Evolutionary conservation across 352 stramenopile genomes (phyloP).

Genomic region (Globisporangium spinosum): DNA sequence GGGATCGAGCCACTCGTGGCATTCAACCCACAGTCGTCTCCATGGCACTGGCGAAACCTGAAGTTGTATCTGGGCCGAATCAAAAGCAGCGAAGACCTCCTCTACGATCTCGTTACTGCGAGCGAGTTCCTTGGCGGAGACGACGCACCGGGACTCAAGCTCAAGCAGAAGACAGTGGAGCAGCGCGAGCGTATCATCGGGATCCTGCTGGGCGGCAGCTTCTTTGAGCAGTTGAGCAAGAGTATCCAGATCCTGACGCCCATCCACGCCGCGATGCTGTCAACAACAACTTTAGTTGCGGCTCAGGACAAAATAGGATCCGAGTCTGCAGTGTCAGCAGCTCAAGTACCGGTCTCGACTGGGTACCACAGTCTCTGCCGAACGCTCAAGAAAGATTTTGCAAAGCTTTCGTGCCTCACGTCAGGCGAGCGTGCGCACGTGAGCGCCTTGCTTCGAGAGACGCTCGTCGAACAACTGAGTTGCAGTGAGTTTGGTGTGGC

Average conservation of each 20-base stretch:
- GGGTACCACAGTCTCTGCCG: slow-evolving; percentile 3
- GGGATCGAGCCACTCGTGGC: background rate
- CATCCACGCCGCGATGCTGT: slow-evolving; percentile 4
- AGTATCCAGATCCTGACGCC: slow-evolving; percentile 12
- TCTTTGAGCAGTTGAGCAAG: slow-evolving; percentile 16
- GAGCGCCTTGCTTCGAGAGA: background rate
- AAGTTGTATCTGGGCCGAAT: slow-evolving; percentile 5
- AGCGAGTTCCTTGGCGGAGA: slow-evolving; percentile 3
- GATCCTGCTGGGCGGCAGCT: background rate
- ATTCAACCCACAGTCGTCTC: background rate
- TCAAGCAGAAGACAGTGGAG: background rate
- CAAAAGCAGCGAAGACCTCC: slow-evolving; percentile 12
- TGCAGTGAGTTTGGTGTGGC: slow-evolving; percentile 7
- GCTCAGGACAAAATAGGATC: background rate
- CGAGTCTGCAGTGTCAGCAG: background rate
- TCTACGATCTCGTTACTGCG: slow-evolving; percentile 9
- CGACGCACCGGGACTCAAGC: background rate
- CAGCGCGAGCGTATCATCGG: background rate
- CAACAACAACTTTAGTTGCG: background rate
- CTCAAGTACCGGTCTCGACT: slow-evolving; percentile 1
- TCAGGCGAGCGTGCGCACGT: background rate
- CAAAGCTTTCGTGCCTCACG: background rate
- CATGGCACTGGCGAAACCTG: background rate
- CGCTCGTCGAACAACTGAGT: background rate
- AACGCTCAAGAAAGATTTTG: background rate